These are phyloP conservation scores for Acanthamoeba castellanii DNA, from an alignment of 208 protist genomes.

Conservation along the genomic window DNA sequence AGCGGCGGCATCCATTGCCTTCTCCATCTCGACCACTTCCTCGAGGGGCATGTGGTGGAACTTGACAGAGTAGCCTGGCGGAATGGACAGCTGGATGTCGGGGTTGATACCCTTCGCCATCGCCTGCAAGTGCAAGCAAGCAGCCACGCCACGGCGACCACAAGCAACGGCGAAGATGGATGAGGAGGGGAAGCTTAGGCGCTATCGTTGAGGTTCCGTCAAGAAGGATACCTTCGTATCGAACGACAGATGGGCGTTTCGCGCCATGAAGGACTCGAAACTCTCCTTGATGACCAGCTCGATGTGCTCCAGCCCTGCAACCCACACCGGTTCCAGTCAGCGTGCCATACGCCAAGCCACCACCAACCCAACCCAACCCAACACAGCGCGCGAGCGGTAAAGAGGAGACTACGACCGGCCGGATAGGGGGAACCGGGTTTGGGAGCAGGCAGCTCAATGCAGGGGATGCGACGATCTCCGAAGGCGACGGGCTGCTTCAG, in stretches of 20 bases:
- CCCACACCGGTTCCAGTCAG: no score
- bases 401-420: neutral
- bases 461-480: constrained; percentile 23
- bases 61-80: constrained; percentile 46
- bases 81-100: constrained; percentile 54
- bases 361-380: neutral
- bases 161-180: no score
- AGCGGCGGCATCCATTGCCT: neutral
- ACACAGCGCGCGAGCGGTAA: no score
- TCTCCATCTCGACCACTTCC: constrained; percentile 34
- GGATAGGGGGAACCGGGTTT: constrained; percentile 44
- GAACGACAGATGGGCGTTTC: constrained; percentile 8
- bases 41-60: constrained; percentile 69
- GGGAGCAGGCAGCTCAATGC: constrained; percentile 54
- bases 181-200: no score
- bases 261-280: constrained; percentile 56
- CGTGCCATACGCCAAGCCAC: neutral
- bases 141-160: no score
- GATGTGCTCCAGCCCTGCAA: constrained; percentile 51
- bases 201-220: no score
- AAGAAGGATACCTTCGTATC: neutral
- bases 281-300: constrained; percentile 67
- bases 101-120: constrained; percentile 54
- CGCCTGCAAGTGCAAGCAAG: neutral
- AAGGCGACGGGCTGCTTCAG: neutral